Percentiles rank a stretch among this genome's conserved stretches.
Evolutionary conservation across 441 rosid genomes (phyloP).

Genomic region (Erodium moschatum): DNA sequence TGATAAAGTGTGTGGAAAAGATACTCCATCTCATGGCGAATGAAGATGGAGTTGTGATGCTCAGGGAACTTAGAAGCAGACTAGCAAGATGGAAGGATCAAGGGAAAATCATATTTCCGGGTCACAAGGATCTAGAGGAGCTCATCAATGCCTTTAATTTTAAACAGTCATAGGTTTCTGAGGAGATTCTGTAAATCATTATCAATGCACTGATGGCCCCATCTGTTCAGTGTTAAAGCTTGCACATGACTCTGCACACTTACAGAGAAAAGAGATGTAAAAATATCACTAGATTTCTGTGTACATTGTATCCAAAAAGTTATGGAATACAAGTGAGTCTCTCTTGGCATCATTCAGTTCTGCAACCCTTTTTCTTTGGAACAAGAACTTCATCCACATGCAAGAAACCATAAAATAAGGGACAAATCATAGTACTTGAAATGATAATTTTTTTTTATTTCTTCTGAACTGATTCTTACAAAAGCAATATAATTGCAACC

Average conservation of each 20-base stretch:
- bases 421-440: neutral
- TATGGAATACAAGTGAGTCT: neutral
- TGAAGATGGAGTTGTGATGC: conserved; percentile 31
- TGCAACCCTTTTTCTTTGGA: neutral
- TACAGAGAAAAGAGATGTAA: conserved; percentile 4
- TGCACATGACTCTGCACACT: conserved; percentile 6
- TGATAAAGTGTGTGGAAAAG: conserved; percentile 51
- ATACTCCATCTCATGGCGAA: conserved; percentile 29
- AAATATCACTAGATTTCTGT: neutral
- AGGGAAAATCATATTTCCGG: conserved; percentile 32
- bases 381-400: neutral
- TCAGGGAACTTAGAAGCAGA: conserved; percentile 43
- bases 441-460: conserved; percentile 2
- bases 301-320: neutral
- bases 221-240: neutral
- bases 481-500: neutral
- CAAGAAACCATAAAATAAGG: neutral
- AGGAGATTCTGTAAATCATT: neutral
- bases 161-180: neutral
- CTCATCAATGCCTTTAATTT: conserved; percentile 27
- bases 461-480: conserved; percentile 20
- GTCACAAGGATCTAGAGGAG: conserved; percentile 38
- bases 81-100: conserved; percentile 50
- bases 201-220: neutral
- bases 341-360: neutral